Base-by-base conservation (phyloP, 2,329 filamentous ascomycete species). In the Achaetomium macrosporum region DNA sequence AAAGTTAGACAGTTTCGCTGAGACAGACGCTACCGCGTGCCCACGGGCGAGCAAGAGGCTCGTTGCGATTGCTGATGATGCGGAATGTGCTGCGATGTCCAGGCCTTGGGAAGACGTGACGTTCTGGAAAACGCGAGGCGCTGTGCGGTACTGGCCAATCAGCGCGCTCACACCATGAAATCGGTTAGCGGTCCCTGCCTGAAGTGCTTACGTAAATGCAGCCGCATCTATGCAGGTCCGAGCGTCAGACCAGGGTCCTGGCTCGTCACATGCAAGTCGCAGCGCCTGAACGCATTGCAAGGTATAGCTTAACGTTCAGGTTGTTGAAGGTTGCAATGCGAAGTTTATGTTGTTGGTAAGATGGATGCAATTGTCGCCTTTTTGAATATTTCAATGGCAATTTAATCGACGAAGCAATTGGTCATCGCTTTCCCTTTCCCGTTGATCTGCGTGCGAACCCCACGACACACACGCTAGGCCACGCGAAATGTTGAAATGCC, bases 51-150 rank as follows among this genome's bases (percentile, higher is more conserved):
- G 42, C 47, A 25, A 47, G 30, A 48, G 33, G 40, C 29, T 45
- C 25, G 52, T 56, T 55, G 55, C 19, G 58, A 57, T 54, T 61
- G 46, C 37, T 49, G 46, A 48, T 51, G 55, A 56, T 57, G 57
- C 25, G 42, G 51, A 50, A 56, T 42, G 55, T 20, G 13, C 29
- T 51, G 48, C 16, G 50, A 30, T 36, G 48, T 45, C 55, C 9
- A 39, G 42, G 11, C 53, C 51, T 56, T 53, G 47, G 43, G 55
- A 60, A 51, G 61, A 61, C 57, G 60, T 61, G 61, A 62, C 59
- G 61, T 63, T 61, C 55, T 52, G 43, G 57, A 57, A 60, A 63
- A 63, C 58, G 61, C 60, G 61, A 60, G 57, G 57, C 54, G 57
- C 56, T 42, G 37, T 54, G 52, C 46, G 47, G 42, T 37, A 25